Evolutionary conservation across 2,329 filamentous ascomycete genomes (phyloP).

Genomic region (Aspergillus brasiliensis): DNA sequence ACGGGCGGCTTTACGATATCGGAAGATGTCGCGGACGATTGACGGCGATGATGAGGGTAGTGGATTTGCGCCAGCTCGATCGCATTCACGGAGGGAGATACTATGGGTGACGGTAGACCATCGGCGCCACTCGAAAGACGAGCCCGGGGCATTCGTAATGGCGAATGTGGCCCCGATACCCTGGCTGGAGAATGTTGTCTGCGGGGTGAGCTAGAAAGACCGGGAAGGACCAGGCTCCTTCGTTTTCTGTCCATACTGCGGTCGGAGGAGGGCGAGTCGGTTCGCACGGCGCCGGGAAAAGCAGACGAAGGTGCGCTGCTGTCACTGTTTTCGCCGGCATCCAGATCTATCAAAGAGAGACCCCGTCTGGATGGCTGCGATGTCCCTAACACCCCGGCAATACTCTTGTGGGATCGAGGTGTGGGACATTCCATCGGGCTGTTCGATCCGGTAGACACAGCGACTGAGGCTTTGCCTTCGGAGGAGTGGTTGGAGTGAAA

Average conservation of each 20-base stretch:
- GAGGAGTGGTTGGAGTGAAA: constrained; percentile 46
- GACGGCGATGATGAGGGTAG: constrained; percentile 75
- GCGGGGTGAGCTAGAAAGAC: constrained; percentile 71
- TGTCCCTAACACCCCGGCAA: constrained; percentile 59
- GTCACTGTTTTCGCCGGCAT: constrained; percentile 79
- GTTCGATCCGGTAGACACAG: constrained; percentile 79
- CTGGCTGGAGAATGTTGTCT: constrained; percentile 89
- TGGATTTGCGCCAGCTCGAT: constrained; percentile 65
- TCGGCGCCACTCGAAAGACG: constrained; percentile 61
- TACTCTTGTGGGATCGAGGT: constrained; percentile 75
- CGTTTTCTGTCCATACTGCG: constrained; percentile 83
- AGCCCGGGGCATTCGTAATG: constrained; percentile 81
- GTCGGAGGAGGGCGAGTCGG: constrained; percentile 89
- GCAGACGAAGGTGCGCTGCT: constrained; percentile 83
- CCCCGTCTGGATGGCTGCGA: constrained; percentile 68
- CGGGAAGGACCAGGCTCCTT: constrained; percentile 80
- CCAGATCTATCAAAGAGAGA: constrained; percentile 80
- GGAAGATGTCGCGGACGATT: constrained; percentile 87
- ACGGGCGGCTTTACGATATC: constrained; percentile 67
- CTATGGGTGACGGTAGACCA: constrained; percentile 75
- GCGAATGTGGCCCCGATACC: constrained; percentile 74
- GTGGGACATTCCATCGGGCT: constrained; percentile 91
- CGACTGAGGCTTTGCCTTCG: constrained; percentile 58
- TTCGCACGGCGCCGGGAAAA: constrained; percentile 69
- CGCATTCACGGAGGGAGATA: constrained; percentile 81